A percentile compares a stretch with the other conserved stretches of the same genome.
Evolutionary conservation across 345 rosid genomes (phyloP).

Genomic region (Sisymbrium altissimum): DNA sequence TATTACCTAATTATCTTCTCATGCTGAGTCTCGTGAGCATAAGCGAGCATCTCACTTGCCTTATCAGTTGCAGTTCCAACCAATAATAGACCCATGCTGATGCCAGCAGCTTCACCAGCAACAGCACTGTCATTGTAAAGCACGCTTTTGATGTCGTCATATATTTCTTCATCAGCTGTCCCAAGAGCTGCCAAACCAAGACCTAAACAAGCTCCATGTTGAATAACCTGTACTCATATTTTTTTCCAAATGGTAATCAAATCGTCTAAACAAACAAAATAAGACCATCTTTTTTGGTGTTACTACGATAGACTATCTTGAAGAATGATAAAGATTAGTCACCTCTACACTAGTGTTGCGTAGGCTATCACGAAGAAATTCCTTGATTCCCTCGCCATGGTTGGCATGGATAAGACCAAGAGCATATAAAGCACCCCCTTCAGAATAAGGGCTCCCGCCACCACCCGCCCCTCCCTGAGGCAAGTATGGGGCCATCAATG

Average conservation of each 20-base stretch:
- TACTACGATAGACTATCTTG: too few relatives aligned
- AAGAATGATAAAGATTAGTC: too few relatives aligned
- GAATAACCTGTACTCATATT: slow-evolving; percentile 68
- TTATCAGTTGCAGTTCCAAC: slow-evolving; percentile 98
- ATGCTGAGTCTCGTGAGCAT: slow-evolving; percentile 98
- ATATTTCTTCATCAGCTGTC: slow-evolving; percentile 95
- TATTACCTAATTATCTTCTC: slow-evolving; percentile 94
- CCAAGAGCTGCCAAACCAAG: slow-evolving; percentile 98
- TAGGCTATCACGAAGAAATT: slow-evolving; percentile 90
- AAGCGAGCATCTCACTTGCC: slow-evolving; percentile 97
- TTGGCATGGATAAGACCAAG: slow-evolving; percentile 98
- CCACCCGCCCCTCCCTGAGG: slow-evolving; percentile 97
- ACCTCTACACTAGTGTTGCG: slow-evolving; percentile 77
- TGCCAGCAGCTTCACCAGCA: slow-evolving; percentile 99
- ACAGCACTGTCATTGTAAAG: slow-evolving; percentile 94
- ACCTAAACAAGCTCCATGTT: slow-evolving; percentile 99
- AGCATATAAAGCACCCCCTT: slow-evolving; percentile 99
- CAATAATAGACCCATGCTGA: slow-evolving; percentile 97
- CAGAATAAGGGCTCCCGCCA: slow-evolving; percentile 96
- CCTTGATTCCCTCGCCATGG: slow-evolving; percentile 98
- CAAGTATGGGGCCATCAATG: slow-evolving; percentile 95
- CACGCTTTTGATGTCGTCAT: slow-evolving; percentile 81
- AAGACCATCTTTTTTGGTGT: too few relatives aligned
- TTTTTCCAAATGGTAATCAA: too few relatives aligned
- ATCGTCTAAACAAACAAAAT: too few relatives aligned